Conservation (phyloP, 2,329 filamentous ascomycete species). For the Erysiphe neolycopersici region DNA sequence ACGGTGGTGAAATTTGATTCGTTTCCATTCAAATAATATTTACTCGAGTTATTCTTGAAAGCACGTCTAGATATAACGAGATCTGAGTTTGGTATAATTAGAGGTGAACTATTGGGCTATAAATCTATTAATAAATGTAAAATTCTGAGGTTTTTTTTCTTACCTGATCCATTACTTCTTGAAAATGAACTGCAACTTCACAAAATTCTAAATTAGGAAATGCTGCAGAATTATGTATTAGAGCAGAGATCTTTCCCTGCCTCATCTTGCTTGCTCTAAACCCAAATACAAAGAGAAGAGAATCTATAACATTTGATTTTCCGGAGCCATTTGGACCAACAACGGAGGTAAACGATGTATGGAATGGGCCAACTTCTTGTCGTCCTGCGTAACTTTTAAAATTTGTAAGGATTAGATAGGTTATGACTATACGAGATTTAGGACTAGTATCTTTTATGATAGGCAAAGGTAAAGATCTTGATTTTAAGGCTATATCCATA, state of each 20-base stretch:
- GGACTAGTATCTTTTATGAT: constrained; percentile 50
- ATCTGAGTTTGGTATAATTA: constrained; percentile 59
- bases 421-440: constrained; percentile 75
- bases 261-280: constrained; percentile 98
- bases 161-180: constrained; percentile 71
- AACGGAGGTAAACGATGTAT: constrained; percentile 89
- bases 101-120: constrained; percentile 41
- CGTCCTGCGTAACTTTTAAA: constrained; percentile 97
- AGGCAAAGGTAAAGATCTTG: constrained; percentile 40
- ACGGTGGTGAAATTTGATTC: constrained; percentile 82
- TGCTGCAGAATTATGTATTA: constrained; percentile 89
- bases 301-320: constrained; percentile 98
- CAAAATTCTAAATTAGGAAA: constrained; percentile 68
- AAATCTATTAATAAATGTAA: neutral
- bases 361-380: constrained; percentile 89
- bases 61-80: constrained; percentile 74
- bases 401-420: constrained; percentile 73
- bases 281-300: constrained; percentile 92
- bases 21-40: constrained; percentile 85
- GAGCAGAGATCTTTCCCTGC: constrained; percentile 88
- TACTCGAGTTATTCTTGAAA: constrained; percentile 95
- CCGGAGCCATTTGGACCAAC: constrained; percentile 95
- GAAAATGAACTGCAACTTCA: constrained; percentile 90
- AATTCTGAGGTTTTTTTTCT: constrained; percentile 6
- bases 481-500: constrained; percentile 82